These are phyloP conservation scores for Phycomyces nitens DNA, from an alignment of 192 early-diverging fungal genomes.

Conservation along the genomic window DNA sequence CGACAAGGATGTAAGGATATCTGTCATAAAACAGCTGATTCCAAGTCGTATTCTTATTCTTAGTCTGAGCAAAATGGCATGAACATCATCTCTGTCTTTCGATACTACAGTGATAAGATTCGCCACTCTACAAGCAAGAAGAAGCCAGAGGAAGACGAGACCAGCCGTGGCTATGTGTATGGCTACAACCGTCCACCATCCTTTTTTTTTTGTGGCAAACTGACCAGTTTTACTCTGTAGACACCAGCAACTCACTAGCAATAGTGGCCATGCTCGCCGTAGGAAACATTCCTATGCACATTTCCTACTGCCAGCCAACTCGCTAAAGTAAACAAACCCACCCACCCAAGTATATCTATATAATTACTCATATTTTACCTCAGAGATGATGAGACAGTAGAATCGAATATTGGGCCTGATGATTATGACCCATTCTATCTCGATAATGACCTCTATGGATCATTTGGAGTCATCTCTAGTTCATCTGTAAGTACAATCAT, in stretches of 20 bases:
- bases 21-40: neutral
- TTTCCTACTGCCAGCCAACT: slow-evolving; percentile 41
- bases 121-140: slow-evolving; percentile 21
- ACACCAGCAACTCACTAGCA: slow-evolving; percentile 29
- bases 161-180: slow-evolving; percentile 25
- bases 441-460: slow-evolving; percentile 42
- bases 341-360: neutral
- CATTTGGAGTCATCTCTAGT: neutral
- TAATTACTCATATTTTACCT: slow-evolving; percentile 1
- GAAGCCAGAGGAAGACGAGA: slow-evolving; percentile 9
- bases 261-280: slow-evolving; percentile 19
- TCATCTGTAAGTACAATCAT: neutral
- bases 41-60: neutral
- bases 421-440: slow-evolving; percentile 78
- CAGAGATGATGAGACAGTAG: slow-evolving; percentile 22
- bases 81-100: slow-evolving; percentile 27
- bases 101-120: slow-evolving; percentile 34
- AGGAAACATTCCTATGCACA: slow-evolving; percentile 48
- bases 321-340: slow-evolving; percentile 37
- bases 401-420: neutral
- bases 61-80: slow-evolving; percentile 3
- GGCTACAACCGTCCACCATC: neutral
- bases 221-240: no score
- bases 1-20: slow-evolving; percentile 6
- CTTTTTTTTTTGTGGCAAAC: no score